Evolutionary conservation across 2,329 filamentous ascomycete species (phyloP).

Genomic region (Pseudohalonectria lignicola): DNA sequence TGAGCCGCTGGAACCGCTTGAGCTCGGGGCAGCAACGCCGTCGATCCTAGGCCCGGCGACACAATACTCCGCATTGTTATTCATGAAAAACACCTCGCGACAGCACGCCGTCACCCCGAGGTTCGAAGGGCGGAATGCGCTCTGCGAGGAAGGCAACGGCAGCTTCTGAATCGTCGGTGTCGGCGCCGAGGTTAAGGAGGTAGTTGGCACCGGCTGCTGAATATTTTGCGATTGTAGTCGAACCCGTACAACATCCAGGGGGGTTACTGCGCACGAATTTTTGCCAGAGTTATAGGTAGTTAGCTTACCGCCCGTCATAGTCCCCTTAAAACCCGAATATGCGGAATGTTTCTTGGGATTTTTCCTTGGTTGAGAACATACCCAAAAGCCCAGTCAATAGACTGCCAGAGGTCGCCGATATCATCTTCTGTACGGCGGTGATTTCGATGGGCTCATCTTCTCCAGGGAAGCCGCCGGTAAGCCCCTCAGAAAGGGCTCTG

Average conservation of each 20-base stretch:
- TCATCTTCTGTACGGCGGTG: slow-evolving; percentile 82
- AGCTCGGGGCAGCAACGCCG: slow-evolving; percentile 27
- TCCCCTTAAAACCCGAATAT: no score
- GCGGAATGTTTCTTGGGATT: no score
- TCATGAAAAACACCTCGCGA: slow-evolving; percentile 93
- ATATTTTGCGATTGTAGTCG: slow-evolving; percentile 76
- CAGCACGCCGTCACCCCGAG: slow-evolving; percentile 92
- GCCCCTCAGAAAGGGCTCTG: background rate
- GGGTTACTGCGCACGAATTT: slow-evolving; percentile 75
- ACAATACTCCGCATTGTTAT: slow-evolving; percentile 72
- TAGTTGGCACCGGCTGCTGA: no score
- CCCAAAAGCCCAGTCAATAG: slow-evolving; percentile 80
- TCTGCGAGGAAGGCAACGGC: slow-evolving; percentile 45
- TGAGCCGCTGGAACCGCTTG: no score
- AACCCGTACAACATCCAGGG: slow-evolving; percentile 91
- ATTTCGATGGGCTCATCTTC: slow-evolving; percentile 49
- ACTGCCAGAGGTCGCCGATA: slow-evolving; percentile 85
- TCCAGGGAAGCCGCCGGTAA: slow-evolving; percentile 12
- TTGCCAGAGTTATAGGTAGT: no score
- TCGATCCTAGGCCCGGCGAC: slow-evolving; percentile 54
- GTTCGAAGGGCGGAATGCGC: slow-evolving; percentile 63
- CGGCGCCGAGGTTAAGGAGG: no score
- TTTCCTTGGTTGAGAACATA: no score
- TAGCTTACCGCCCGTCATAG: no score
- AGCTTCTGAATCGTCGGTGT: slow-evolving; percentile 25